Base-by-base conservation (phyloP, 176 grass and related monocot genomes). In the Paspalum notatum region DNA sequence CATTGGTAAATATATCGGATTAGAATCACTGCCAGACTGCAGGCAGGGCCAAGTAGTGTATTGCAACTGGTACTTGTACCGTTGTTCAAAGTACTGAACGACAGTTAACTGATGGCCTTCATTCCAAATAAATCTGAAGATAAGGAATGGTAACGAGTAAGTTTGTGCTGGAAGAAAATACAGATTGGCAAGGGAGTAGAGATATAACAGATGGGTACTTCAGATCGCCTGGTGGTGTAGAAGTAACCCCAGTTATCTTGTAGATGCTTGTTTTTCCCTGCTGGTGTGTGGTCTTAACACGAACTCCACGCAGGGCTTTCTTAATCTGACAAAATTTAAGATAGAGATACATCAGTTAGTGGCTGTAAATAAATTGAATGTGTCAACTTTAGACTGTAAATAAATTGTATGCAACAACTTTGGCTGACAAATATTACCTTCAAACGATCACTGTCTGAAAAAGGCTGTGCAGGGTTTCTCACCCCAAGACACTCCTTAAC, bases 1-100 rank as follows among this genome's bases (percentile, higher is more conserved):
- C 86, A 97, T 93, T 21, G 89, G 89, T 70, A 97, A 88, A 70
- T 88, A 97, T 48, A 80, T 90, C 41, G 94, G 89, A 5, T 80
- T 86, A 73, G 66, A 76, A 44, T 87, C 74, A 59, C 22, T 97
- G 68, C 94, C 94, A 3, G 86, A 81, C 66, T 89, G 91, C 41
- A 97, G 75, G 85, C 94, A 97, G 58, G 94, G 94, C 86, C 84
- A 89, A 71, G 83, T 48, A 5, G 66, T 57, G 69, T 84, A 85
- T 10, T 52, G 55, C 81, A 97, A n/a, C 21, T 1, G 25, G 71
- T 38, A 90, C 0, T 81, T 77, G 59, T 97, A 93, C 12, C 75
- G 72, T 10, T 86, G 44, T 51, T 4, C 40, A 43, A 97, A 93
- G 78, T 97, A 97, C 24, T 91, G 78, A 20, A 91, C 73, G 39